Base-by-base conservation (phyloP, 306 rosid species). In the Cercis canadensis region DNA sequence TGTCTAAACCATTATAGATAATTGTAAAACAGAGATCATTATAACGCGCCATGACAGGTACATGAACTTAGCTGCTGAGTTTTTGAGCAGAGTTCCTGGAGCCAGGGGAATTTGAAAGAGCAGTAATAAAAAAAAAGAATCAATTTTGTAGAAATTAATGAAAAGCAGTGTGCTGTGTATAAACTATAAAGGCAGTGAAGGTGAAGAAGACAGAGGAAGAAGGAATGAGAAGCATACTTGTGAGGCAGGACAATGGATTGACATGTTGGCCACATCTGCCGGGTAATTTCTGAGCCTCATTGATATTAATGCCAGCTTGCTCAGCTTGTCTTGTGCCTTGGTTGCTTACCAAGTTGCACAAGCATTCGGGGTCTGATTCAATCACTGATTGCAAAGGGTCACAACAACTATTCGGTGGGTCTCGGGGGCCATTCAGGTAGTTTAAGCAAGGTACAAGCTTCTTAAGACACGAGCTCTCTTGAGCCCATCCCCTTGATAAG, bases 401-500 rank as follows among this genome's bases (percentile, higher is more conserved):
- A 36, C 92, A 89, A 15, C 96, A 87, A 31, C 61, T 75, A 18
- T 69, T 75, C 11, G 87, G 87, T 1, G 92, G 92, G 9, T 84
- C 58, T 72, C 77, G 8, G 8, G 82, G 81, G 39, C 90, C 90
- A 50, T 85, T 81, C 0, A 89, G 83, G 70, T 78, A 87, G 62
- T 52, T 84, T 12, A 87, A 36, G 67, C 96, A 89, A 15, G 88
- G 88, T 47, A 78, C 66, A 2, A 87, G 73, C 84, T 58, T 49
- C 47, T 61, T 76, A 5, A 87, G 43, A 65, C 96, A 87, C 1
- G 82, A 62, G 5, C 47, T 79, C 46, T 79, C 75, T 62, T 77
- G 73, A 41, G 70, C 79, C 43, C 13, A 47, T 56, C 70, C 83
- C 14, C 21, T 14, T 49, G 76, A 15, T 18, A 75, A 34, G 16